Evolutionary conservation across 192 early-diverging fungal species (phyloP).

Genomic region (Mortierella antarctica): DNA sequence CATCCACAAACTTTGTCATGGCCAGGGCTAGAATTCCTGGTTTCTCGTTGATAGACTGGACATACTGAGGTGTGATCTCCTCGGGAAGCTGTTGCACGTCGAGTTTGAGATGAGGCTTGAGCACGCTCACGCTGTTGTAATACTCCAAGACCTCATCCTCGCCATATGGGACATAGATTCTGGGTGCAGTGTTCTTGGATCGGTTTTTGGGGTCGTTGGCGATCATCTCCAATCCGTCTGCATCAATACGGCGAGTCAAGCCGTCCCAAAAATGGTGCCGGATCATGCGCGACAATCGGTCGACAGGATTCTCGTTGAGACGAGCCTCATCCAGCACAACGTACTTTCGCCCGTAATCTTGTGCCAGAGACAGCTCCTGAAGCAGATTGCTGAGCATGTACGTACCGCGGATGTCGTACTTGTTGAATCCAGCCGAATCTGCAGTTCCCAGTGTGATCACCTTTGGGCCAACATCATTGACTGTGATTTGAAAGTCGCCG

Average conservation of each 20-base stretch:
- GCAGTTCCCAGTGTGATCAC: constrained; percentile 86
- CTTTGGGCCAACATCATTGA: constrained; percentile 93
- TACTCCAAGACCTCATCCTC: constrained; percentile 84
- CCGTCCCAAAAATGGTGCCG: constrained; percentile 96
- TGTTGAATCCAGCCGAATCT: constrained; percentile 86
- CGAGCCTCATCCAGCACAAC: constrained; percentile 91
- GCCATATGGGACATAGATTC: constrained; percentile 92
- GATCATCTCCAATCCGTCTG: constrained; percentile 88
- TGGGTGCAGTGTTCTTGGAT: constrained; percentile 75
- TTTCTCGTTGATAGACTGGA: constrained; percentile 87
- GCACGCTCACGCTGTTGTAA: constrained; percentile 75
- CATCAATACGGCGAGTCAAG: constrained; percentile 88
- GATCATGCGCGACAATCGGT: constrained; percentile 91
- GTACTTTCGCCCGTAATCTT: constrained; percentile 86
- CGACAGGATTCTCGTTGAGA: constrained; percentile 94
- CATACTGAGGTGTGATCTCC: constrained; percentile 89
- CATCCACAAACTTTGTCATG: constrained; percentile 63
- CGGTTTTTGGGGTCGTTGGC: constrained; percentile 94
- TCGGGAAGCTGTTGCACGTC: constrained; percentile 85
- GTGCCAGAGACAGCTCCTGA: constrained; percentile 94
- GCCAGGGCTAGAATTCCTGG: constrained; percentile 93
- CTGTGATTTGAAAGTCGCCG: constrained; percentile 94
- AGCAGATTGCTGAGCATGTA: constrained; percentile 95
- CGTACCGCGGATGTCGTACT: constrained; percentile 92
- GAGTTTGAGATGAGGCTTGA: constrained; percentile 76